Evolutionary conservation across 2,329 filamentous ascomycete genomes (phyloP).

Genomic region (Verticillium nonalfalfae): DNA sequence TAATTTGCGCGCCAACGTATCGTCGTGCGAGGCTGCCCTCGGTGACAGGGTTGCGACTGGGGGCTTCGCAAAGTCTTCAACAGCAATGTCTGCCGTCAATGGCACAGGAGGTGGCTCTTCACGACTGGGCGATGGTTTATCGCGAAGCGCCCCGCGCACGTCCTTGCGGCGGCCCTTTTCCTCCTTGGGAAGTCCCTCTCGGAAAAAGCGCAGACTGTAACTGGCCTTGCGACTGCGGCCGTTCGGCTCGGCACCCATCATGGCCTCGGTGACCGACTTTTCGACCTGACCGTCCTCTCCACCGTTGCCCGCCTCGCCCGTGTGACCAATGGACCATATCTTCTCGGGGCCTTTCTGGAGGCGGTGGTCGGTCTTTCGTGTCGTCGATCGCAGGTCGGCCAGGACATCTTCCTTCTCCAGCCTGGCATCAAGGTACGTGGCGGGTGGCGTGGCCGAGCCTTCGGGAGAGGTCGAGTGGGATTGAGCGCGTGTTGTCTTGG

Average conservation of each 20-base stretch:
- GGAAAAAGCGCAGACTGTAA: slow-evolving; percentile 61
- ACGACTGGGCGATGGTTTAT: slow-evolving; percentile 31
- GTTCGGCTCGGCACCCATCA: slow-evolving; percentile 55
- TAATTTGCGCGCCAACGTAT: slow-evolving; percentile 6
- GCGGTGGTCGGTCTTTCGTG: slow-evolving; percentile 34
- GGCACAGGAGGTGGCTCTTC: slow-evolving; percentile 19
- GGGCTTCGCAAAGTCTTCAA: slow-evolving; percentile 10
- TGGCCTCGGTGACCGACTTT: slow-evolving; percentile 56
- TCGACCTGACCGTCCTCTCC: slow-evolving; percentile 51
- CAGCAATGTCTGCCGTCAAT: slow-evolving; percentile 7
- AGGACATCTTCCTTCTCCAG: slow-evolving; percentile 12
- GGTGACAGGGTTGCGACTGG: slow-evolving; percentile 11
- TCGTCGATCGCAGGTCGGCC: slow-evolving; percentile 21
- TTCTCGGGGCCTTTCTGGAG: slow-evolving; percentile 45
- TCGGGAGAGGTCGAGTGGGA: slow-evolving; percentile 17
- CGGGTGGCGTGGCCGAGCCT: slow-evolving; percentile 16
- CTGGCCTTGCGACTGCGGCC: slow-evolving; percentile 62
- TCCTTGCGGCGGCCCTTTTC: slow-evolving; percentile 51
- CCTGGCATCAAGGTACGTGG: slow-evolving; percentile 7
- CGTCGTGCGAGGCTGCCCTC: slow-evolving; percentile 14
- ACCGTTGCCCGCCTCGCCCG: slow-evolving; percentile 37
- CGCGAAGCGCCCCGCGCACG: slow-evolving; percentile 25
- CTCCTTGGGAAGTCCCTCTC: slow-evolving; percentile 52
- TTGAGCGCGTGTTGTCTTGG: slow-evolving; percentile 11
- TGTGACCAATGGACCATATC: slow-evolving; percentile 54